Evolutionary conservation across 148 eudicot genomes (phyloP), one percentile per base, ranked within the genome.

Genomic region (Persicaria maculosa): DNA sequence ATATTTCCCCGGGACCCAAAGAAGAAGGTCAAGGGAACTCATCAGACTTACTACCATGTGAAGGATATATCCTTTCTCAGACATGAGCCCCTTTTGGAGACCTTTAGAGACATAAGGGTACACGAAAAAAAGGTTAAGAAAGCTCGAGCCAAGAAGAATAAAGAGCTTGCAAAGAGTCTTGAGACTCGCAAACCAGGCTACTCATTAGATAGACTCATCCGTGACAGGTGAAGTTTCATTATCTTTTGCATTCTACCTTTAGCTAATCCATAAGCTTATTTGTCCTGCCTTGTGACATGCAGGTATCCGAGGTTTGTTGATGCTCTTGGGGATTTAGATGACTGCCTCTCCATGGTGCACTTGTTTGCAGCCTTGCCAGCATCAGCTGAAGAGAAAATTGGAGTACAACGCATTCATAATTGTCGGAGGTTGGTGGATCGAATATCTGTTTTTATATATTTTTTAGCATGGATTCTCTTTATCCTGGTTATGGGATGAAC

Each of bases 1-100:
- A 74, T 95, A 31, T 90, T 85, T 59, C 98, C 98, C 4, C 85
- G 97, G 57, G 97, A 90, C 47, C 97, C 97, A 7, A 95, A 92
- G 93, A 95, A 89, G 90, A 95, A 95, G 88, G 83, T 92, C 48
- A 92, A 92, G 80, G 98, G 97, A 77, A 92, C 87, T 77, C 97
- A 95, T 79, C 98, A 90, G 82, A 90, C 96, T 3, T 92, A 95
- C 71, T 95, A 95, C 84, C 98, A 95, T 86, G 83, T 78, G 58
- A 95, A 95, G 83, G 98, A 95, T 75, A 80, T 95, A 36, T 25
- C 83, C 77, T 92, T 90, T 77, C 84, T 95, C 50, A 87, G 81
- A 75, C 92, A 95, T 71, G 97, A 95, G 75, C 96, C 98, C 0
- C 73, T 92, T 58, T 77, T 95, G 17, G 91, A 87, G 62, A 90